These are phyloP conservation scores for Blastobotrys peoriensis DNA, from an alignment of 805 yeast genomes.

Conservation along the genomic window DNA sequence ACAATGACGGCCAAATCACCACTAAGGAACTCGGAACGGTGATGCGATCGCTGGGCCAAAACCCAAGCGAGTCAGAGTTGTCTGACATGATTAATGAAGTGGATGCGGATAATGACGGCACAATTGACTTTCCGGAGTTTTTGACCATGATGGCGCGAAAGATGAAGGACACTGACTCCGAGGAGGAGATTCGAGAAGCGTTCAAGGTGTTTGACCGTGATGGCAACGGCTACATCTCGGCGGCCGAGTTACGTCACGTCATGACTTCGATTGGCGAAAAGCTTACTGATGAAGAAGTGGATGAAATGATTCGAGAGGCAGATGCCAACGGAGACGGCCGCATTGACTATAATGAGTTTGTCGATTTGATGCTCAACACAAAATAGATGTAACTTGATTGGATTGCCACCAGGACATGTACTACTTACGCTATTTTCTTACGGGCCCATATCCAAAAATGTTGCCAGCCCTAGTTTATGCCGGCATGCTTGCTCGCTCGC, in stretches of 20 bases:
- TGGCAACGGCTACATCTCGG: conserved; percentile 95
- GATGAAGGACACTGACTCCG: conserved; percentile 93
- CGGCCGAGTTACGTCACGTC: conserved; percentile 94
- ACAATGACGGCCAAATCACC: conserved; percentile 94
- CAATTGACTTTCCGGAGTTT: conserved; percentile 76
- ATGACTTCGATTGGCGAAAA: conserved; percentile 97
- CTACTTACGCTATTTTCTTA: too few species aligned
- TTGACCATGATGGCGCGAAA: conserved; percentile 86
- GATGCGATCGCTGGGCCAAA: conserved; percentile 98
- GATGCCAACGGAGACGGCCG: conserved; percentile 83
- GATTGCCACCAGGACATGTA: background rate
- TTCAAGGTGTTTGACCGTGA: conserved; percentile 92
- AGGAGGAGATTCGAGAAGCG: conserved; percentile 95
- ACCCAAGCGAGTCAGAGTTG: conserved; percentile 93
- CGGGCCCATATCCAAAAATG: too few species aligned
- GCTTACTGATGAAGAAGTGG: conserved; percentile 93
- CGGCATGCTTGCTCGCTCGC: too few species aligned
- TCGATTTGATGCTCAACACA: conserved; percentile 55
- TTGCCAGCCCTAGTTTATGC: too few species aligned
- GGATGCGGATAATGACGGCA: conserved; percentile 91
- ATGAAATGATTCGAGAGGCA: conserved; percentile 95
- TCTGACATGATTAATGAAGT: conserved; percentile 97
- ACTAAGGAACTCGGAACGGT: conserved; percentile 95
- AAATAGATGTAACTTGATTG: conserved; percentile 1
- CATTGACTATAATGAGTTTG: conserved; percentile 94